Base-by-base conservation (phyloP, 2,329 filamentous ascomycete species). In the Rosellinia necatrix region DNA sequence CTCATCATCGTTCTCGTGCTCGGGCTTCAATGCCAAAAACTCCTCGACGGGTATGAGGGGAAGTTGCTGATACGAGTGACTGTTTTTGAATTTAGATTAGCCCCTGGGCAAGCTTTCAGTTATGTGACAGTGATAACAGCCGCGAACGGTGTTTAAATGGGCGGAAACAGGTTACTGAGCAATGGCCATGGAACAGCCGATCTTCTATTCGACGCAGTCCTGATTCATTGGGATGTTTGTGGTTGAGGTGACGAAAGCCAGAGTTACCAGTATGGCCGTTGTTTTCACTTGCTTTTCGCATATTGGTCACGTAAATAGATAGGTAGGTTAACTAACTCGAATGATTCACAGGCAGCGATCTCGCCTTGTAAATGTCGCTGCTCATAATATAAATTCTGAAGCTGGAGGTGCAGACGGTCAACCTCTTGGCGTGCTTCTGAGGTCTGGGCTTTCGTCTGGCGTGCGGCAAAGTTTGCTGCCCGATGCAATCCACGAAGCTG, bases 381-480 rank as follows among this genome's bases (percentile, higher is more conserved):
- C 74, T 99, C 93, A 70, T 99, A 99, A 72, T 94, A 96, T 6
- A 99, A 78, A 69, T 99, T 99, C 74, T 97, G 93, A 52, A 99
- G 81, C 69, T 96, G 90, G 32, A 99, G 81, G 71, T 97, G 92
- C 59, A 99, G 80, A 46, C 88, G 85, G 71, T 99, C 94, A 62
- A 97, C 91, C 74, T 96, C 91, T 67, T 93, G 90, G 44, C 92
- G 86, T 44, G 89, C 90, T 72, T 96, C 91, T 25, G 91, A 89
- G 0, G 94, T 97, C 65, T 85, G 80, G 49, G 89, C 81, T 72
- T 97, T 97, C 12, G 92, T 96, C 64, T 91, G 86, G 63, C 94
- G 86, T 25, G 92, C 90, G 25, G 85, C 82, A 65, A 96, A 82
- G 63, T 92, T 86, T 8, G 92, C 91, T 61, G 88, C 83, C 24